Conservation (phyloP, 129 eudicot genomes). For the Gnaphalium uliginosum region DNA sequence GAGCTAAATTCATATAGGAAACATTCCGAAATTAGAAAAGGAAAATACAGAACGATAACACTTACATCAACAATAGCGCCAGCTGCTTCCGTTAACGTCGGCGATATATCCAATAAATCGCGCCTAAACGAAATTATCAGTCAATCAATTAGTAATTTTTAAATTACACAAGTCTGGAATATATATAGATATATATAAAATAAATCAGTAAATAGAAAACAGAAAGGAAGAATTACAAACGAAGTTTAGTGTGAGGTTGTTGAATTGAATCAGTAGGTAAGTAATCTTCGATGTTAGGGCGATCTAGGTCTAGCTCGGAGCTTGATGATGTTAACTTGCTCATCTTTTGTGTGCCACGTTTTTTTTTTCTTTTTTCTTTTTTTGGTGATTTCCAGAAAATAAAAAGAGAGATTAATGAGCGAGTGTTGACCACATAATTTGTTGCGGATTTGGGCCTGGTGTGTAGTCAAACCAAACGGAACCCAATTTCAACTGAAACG, state of each 20-base stretch:
- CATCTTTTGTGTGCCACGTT: constrained; percentile 8
- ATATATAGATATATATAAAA: not conserved
- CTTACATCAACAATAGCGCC: constrained; percentile 88
- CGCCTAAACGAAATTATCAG: constrained; percentile 36
- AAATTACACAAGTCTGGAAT: not conserved
- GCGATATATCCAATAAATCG: constrained; percentile 85
- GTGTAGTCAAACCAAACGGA: constrained; percentile 1
- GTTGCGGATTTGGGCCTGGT: constrained; percentile 1
- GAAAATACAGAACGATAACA: not conserved
- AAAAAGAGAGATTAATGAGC: constrained; percentile 1
- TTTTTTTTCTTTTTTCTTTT: not conserved
- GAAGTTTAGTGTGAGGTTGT: constrained; percentile 66
- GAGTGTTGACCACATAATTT: constrained; percentile 15
- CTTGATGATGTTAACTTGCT: constrained; percentile 42
- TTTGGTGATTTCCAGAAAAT: not conserved
- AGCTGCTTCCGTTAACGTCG: constrained; percentile 79
- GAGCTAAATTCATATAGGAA: not conserved
- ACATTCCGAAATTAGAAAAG: not conserved
- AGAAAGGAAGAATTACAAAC: constrained; percentile 38
- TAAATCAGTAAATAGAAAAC: not conserved
- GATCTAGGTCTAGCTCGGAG: constrained; percentile 79
- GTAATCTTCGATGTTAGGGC: constrained; percentile 80
- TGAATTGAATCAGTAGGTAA: constrained; percentile 66
- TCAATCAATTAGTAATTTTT: not conserved
- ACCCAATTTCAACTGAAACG: not conserved